These are phyloP conservation scores for Schizonepeta tenuifolia DNA, from an alignment of 257 asterid genomes.

Conservation along the genomic window DNA sequence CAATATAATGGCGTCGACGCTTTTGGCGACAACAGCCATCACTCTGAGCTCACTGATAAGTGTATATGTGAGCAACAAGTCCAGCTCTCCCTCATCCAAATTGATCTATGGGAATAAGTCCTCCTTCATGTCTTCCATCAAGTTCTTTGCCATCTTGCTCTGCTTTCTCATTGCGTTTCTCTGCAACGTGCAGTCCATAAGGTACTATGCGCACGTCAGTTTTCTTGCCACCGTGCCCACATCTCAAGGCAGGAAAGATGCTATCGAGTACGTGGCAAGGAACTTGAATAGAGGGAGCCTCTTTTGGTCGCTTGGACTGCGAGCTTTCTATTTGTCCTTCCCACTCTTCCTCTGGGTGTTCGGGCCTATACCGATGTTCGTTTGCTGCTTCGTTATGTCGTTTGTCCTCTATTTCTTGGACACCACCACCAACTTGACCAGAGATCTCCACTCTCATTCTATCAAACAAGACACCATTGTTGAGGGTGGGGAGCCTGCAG, in stretches of 20 bases:
- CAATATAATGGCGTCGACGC: conserved; percentile 96
- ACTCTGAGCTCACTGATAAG: conserved; percentile 81
- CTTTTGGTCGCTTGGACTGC: conserved; percentile 81
- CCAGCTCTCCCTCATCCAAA: conserved; percentile 44
- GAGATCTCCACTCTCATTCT: conserved; percentile 55
- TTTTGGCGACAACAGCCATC: conserved; percentile 81
- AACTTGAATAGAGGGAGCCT: conserved; percentile 68
- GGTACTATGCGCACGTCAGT: conserved; percentile 83
- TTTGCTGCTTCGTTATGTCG: conserved; percentile 61
- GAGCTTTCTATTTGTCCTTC: conserved; percentile 83
- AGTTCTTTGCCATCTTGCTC: conserved; percentile 68
- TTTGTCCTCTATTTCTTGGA: conserved; percentile 69
- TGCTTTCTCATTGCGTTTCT: conserved; percentile 83
- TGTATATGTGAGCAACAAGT: conserved; percentile 71
- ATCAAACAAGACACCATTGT: conserved; percentile 35
- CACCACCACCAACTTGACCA: conserved; percentile 61
- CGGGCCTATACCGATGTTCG: conserved; percentile 79
- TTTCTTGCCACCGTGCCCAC: conserved; percentile 70
- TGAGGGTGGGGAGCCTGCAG: conserved; percentile 42
- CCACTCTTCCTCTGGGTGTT: conserved; percentile 83
- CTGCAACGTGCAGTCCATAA: conserved; percentile 74
- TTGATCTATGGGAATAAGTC: conserved; percentile 51
- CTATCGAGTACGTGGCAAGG: conserved; percentile 66
- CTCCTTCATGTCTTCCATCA: conserved; percentile 54
- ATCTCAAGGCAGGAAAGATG: conserved; percentile 48